These are phyloP conservation scores for Arabidopsis hybrid DNA, from an alignment of 441 rosid genomes.

Conservation along the genomic window DNA sequence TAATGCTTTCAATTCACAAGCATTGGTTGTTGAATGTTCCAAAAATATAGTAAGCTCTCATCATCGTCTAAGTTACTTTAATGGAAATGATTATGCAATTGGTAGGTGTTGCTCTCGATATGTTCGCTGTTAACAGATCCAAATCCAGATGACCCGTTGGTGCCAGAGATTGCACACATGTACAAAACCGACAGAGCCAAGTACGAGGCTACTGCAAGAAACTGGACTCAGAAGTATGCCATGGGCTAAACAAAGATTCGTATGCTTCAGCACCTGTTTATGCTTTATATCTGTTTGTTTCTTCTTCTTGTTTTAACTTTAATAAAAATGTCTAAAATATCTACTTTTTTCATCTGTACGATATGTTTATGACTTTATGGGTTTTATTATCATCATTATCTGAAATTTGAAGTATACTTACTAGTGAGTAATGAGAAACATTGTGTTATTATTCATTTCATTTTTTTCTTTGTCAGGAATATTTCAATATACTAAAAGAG, in stretches of 20 bases:
- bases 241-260: constrained; percentile 36
- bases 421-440: too few species aligned
- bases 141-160: constrained; percentile 61
- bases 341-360: background rate
- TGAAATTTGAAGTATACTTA: background rate
- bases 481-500: too few species aligned
- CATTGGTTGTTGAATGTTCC: background rate
- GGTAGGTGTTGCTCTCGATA: constrained; percentile 53
- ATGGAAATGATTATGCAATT: constrained; percentile 2
- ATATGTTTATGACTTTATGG: constrained; percentile 6
- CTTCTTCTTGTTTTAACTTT: background rate
- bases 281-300: background rate
- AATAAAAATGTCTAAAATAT: constrained; percentile 9
- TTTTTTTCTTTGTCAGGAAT: too few species aligned
- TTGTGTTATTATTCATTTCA: too few species aligned
- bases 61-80: background rate
- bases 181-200: constrained; percentile 63
- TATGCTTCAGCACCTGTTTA: background rate
- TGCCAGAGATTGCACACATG: constrained; percentile 66
- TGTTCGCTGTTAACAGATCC: constrained; percentile 56
- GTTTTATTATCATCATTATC: background rate
- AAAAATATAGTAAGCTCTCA: background rate
- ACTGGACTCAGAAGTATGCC: constrained; percentile 67
- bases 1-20: background rate
- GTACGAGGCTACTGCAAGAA: constrained; percentile 59